A percentile compares a stretch with the other conserved stretches of the same genome.
Conservation (phyloP, 2,329 filamentous ascomycete species). For the Nannizzia gypsea region DNA sequence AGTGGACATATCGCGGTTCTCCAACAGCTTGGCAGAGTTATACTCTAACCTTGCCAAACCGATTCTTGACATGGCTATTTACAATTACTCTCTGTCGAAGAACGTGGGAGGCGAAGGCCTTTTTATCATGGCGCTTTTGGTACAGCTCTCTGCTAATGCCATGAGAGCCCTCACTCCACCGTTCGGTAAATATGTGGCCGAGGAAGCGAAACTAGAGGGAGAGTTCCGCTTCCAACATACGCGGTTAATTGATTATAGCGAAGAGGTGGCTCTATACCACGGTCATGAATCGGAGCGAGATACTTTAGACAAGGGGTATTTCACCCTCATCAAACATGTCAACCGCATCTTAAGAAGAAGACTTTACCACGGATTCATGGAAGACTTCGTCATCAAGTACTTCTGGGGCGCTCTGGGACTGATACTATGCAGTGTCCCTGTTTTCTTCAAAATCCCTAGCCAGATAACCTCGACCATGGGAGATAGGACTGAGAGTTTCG, state of each 20-base stretch:
- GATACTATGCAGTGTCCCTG: conserved; percentile 82
- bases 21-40: conserved; percentile 83
- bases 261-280: conserved; percentile 84
- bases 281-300: conserved; percentile 94
- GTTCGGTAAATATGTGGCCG: conserved; percentile 94
- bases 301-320: conserved; percentile 94
- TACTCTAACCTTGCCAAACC: conserved; percentile 97
- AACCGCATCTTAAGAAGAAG: conserved; percentile 83
- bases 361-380: conserved; percentile 98
- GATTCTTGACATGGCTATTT: conserved; percentile 87
- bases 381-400: conserved; percentile 99
- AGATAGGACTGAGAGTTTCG: conserved; percentile 57
- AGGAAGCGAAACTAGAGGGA: conserved; percentile 86
- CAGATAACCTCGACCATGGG: conserved; percentile 42
- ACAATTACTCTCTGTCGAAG: conserved; percentile 85
- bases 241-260: conserved; percentile 85
- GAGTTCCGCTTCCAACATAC: conserved; percentile 96
- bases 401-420: conserved; percentile 94
- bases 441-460: conserved; percentile 86
- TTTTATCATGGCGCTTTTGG: conserved; percentile 86
- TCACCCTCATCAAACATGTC: conserved; percentile 97
- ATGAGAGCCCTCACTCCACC: conserved; percentile 93
- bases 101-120: conserved; percentile 94
- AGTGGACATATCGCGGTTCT: conserved; percentile 92
- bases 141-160: conserved; percentile 81